phyloP scores from a whole-genome alignment of 768 basidiomycete genomes.

The Suillus americanus region DNA sequence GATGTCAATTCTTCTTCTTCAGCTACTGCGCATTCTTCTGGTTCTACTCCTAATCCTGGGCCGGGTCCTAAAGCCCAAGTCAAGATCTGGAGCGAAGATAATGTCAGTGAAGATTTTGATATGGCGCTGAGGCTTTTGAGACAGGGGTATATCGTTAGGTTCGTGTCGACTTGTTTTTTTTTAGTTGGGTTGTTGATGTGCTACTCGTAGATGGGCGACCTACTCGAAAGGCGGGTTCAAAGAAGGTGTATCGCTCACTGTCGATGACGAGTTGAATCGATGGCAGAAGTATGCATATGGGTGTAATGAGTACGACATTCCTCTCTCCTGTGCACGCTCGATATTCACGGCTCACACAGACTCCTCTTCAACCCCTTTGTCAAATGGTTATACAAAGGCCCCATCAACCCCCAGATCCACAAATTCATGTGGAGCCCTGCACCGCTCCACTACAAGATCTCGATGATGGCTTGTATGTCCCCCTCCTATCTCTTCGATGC shows the following conservation, averaged over 20 bases:
- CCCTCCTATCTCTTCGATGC: conserved; percentile 7
- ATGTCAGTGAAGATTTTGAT: conserved; percentile 72
- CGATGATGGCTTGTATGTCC: conserved; percentile 51
- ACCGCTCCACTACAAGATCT: conserved; percentile 81
- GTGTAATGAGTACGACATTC: conserved; percentile 45
- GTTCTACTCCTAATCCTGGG: not conserved
- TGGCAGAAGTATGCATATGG: conserved; percentile 92
- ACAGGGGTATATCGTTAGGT: conserved; percentile 71
- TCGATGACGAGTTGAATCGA: conserved; percentile 86
- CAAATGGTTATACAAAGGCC: conserved; percentile 76
- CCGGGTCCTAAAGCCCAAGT: conserved; percentile 60
- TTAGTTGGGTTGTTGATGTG: not conserved
- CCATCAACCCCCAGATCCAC: conserved; percentile 80
- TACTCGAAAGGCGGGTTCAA: conserved; percentile 86
- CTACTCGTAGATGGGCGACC: conserved; percentile 58
- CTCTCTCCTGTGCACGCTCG: conserved; percentile 16
- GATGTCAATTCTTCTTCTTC: not conserved
- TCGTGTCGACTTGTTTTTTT: conserved; percentile 1
- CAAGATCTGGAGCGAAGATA: conserved; percentile 69
- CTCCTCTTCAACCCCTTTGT: conserved; percentile 84
- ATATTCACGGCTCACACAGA: conserved; percentile 59
- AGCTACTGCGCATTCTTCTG: too few species aligned
- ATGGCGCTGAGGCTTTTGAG: conserved; percentile 60
- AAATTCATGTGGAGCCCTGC: conserved; percentile 75
- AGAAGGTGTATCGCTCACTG: conserved; percentile 88